Evolutionary conservation across 2,329 filamentous ascomycete species (phyloP).

Genomic region (Ciborinia camelliae): DNA sequence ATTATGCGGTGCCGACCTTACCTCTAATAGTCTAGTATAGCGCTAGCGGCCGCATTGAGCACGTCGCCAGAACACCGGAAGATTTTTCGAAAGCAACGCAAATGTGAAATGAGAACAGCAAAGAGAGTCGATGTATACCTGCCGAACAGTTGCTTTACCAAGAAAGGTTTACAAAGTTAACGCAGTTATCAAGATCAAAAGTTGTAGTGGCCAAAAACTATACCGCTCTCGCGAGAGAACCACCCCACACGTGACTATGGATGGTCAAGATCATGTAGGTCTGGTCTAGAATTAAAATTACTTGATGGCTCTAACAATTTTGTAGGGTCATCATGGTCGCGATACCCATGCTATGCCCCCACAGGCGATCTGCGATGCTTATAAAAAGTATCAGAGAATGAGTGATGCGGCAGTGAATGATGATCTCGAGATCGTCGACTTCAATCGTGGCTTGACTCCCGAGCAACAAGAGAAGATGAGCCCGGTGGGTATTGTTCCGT

Average conservation of each 20-base stretch:
- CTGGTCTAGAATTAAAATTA: not conserved
- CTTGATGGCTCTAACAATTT: not conserved
- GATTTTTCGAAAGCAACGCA: not conserved
- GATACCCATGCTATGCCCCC: constrained; percentile 38
- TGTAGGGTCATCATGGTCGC: constrained; percentile 28
- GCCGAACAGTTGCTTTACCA: not conserved
- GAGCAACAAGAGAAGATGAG: constrained; percentile 30
- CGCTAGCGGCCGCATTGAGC: not conserved
- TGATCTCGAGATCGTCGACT: constrained; percentile 35
- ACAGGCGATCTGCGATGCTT: constrained; percentile 36
- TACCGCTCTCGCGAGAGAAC: constrained; percentile 5
- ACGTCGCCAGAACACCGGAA: not conserved
- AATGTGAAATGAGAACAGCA: not conserved
- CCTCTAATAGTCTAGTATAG: not conserved
- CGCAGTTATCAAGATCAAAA: not conserved
- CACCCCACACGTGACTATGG: constrained; percentile 18
- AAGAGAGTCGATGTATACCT: not conserved
- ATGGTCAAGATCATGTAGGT: constrained; percentile 16
- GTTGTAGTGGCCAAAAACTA: constrained; percentile 4
- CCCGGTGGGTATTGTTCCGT: constrained; percentile 27
- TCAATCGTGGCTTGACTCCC: constrained; percentile 32
- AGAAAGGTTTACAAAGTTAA: not conserved
- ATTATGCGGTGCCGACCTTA: not conserved
- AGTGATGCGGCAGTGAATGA: constrained; percentile 28
- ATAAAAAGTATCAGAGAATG: constrained; percentile 37